Conservation (phyloP, 805 yeast species). For the Yarrowia sp. region DNA sequence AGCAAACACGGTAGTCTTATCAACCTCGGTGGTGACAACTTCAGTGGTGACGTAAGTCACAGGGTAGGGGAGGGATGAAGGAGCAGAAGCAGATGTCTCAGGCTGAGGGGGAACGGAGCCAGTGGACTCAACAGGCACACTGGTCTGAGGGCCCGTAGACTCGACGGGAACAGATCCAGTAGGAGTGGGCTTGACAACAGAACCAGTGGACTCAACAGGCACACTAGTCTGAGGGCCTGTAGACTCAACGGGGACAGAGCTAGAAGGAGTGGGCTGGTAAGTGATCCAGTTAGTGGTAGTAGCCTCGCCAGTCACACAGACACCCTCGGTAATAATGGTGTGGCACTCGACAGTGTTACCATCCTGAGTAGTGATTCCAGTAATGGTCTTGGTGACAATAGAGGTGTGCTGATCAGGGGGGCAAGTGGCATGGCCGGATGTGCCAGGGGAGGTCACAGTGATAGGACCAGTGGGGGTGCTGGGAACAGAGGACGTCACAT, state of each 20-base stretch:
- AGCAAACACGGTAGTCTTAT: not conserved
- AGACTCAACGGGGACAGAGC: not conserved
- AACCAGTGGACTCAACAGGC: not conserved
- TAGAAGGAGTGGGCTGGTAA: slow-evolving; percentile 6
- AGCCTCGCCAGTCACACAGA: not conserved
- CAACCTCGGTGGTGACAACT: slow-evolving; percentile 16
- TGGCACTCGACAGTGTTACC: slow-evolving; percentile 4
- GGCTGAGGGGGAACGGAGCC: not conserved
- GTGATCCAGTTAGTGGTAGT: slow-evolving; percentile 16
- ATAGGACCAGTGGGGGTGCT: not conserved
- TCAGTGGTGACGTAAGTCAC: slow-evolving; percentile 5
- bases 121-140: not conserved
- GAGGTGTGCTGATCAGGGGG: slow-evolving; percentile 5
- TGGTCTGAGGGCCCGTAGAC: not conserved
- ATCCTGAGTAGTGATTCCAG: not conserved
- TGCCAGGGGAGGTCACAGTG: not conserved
- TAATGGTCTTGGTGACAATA: not conserved
- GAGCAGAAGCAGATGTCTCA: not conserved
- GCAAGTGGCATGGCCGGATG: not conserved
- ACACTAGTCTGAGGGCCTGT: not conserved
- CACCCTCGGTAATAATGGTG: slow-evolving; percentile 2
- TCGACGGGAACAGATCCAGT: not conserved
- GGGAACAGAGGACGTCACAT: not conserved
- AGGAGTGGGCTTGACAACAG: not conserved
- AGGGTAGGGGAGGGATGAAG: not conserved